A percentile compares a stretch with the other conserved stretches of the same genome.
These are phyloP conservation scores for Sporothrix schenckii DNA, from an alignment of 2,329 filamentous ascomycete genomes.

Conservation along the genomic window DNA sequence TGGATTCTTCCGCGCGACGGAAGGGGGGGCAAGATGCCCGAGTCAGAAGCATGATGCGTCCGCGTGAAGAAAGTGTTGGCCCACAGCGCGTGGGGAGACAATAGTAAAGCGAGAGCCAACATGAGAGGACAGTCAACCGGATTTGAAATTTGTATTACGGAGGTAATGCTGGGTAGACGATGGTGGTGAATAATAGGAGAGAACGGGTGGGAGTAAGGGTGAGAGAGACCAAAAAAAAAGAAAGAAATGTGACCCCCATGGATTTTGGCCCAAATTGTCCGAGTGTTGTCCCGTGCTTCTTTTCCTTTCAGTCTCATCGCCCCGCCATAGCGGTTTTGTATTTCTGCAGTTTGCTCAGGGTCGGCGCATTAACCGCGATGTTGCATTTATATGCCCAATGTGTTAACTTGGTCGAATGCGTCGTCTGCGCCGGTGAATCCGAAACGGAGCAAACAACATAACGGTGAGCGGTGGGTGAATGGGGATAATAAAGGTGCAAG, in stretches of 20 bases:
- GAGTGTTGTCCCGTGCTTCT: constrained; percentile 21
- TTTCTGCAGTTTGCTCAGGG: background rate
- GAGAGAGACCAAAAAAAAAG: background rate
- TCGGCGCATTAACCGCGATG: background rate
- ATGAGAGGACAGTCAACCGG: constrained; percentile 4
- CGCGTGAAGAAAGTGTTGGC: constrained; percentile 2
- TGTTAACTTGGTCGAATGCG: background rate
- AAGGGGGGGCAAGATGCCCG: background rate
- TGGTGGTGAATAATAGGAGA: background rate
- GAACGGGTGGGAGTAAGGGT: background rate
- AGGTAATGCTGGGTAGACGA: background rate
- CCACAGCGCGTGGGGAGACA: background rate
- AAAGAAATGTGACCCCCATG: constrained; percentile 17
- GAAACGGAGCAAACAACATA: no score
- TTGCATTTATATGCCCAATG: background rate
- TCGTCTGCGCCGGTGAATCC: background rate
- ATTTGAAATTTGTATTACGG: constrained; percentile 25
- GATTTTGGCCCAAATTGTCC: constrained; percentile 1
- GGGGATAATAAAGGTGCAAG: background rate
- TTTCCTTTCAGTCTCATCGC: background rate
- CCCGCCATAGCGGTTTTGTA: constrained; percentile 9
- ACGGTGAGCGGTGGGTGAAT: constrained; percentile 5
- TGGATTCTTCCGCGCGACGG: background rate
- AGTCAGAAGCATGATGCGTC: background rate
- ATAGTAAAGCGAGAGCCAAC: no score